Base-by-base conservation (phyloP, 805 yeast species). In the Metschnikowia rubicola region DNA sequence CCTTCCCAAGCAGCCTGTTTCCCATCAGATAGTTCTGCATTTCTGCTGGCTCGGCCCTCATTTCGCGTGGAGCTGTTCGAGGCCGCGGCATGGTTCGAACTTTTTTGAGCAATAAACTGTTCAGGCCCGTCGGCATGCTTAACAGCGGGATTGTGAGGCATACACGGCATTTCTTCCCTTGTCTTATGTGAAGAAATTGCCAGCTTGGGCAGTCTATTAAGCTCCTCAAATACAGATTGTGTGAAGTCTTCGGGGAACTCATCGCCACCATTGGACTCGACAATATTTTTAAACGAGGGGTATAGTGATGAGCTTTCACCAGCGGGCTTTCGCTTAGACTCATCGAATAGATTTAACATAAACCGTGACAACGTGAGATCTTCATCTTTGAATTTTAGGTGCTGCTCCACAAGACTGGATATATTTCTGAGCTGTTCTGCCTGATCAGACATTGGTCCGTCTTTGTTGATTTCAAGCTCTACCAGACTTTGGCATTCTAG, bases 241-340 rank as follows among this genome's bases (percentile, higher is more conserved):
- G 67, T 50, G 46, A 72, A 71, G 35, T 57, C 61, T 10, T 36
- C 46, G 1, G 76, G 74, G 43, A 72, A 71, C 19, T 65, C 72
- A 10, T 63, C 68, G 5, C 75, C 77, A 1, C 77, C 76, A 52
- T 71, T 71, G n/a, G 59, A 61, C 17, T 51, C 44, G 13, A 71
- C 53, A 8, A 59, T 48, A 30, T 41, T 39, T 26, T 57, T 42
- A 47, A 54, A 57, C 3, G 40, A 13, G 29, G 34, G 38, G 19
- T 37, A 42, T 12, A 31, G 38, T 28, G 51, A 13, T 37, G 43
- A 39, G 47, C 49, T 12, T 42, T 44, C 32, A 40, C 39, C 13
- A 10, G 26, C 10, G 44, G 49, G 36, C 43, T 51, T 47, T 37
- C 30, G 42, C 13, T 41, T 30, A 36, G 57, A 54, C 56, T 58